Evolutionary conservation across 495 filamentous ascomycete genomes (phyloP), one percentile per base, ranked within the genome.

Genomic region (Hyaloscypha finlandica): DNA sequence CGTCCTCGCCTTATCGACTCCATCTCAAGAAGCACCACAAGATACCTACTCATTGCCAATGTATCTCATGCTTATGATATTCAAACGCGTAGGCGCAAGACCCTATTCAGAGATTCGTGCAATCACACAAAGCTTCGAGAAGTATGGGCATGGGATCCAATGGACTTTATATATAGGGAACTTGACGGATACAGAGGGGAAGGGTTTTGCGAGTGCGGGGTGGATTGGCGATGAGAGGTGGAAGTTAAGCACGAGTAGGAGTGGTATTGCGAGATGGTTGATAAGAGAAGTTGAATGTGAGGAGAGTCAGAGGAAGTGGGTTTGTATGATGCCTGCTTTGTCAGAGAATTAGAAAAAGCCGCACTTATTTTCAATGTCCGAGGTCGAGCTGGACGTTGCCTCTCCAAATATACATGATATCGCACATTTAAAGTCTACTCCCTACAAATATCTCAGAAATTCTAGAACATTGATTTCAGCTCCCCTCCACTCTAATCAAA

Each of bases 11-110:
- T n/a, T 48, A 11, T 48, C 42, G 11, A 48, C 42, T 48, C 42
- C 42, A n/a, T 48, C 42, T 48, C 42, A 48, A n/a, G 42, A 48
- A 48, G n/a, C 42, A 48, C 42, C 42, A 48, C 11, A 48, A 48
- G 42, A 48, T 48, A n/a, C 42, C 11, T 48, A 1, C n/a, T 48
- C 42, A 11, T 48, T 48, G 11, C 11, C n/a, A 11, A 48, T 48
- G 42, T 48, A n/a, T 11, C 2, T 48, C 42, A 48, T 48, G 42
- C 42, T 48, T n/a, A 12, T 48, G 11, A 48, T 48, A 11, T 48
- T 48, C 42, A 48, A 48, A 48, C 42, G 11, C 42, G 42, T 48
- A 12, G 42, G 42, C 11, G 42, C 11, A 48, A 2, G 42, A n/a
- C n/a, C 42, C 1, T 48, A 48, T n/a, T n/a, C n/a, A 2, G 42